A percentile compares a stretch with the other conserved stretches of the same genome.
These are phyloP conservation scores for Wallacemonas sp. DNA, from an alignment of 208 protist species.

Conservation along the genomic window DNA sequence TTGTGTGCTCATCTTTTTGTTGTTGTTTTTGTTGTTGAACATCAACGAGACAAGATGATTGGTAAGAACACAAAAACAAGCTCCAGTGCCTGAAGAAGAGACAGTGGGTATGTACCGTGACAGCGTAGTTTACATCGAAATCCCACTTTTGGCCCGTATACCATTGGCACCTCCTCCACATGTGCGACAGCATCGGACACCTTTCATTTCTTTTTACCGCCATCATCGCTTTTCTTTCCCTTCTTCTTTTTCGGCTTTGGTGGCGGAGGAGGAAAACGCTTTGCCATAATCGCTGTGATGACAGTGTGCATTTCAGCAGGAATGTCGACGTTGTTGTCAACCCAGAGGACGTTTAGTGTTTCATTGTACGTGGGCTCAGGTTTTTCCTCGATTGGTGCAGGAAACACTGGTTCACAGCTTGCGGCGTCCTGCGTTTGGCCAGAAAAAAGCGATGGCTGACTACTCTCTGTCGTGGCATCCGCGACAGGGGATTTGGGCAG, in stretches of 20 bases:
- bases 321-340: conserved; percentile 47
- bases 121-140: background rate
- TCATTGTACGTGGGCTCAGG: conserved; percentile 27
- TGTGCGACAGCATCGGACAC: no score
- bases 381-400: background rate
- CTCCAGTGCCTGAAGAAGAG: no score
- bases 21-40: no score
- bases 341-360: conserved; percentile 58
- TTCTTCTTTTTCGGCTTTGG: conserved; percentile 41
- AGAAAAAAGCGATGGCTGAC: background rate
- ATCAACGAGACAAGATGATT: no score
- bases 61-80: no score
- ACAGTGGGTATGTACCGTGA: no score
- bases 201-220: conserved; percentile 17
- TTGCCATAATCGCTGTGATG: conserved; percentile 40
- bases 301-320: conserved; percentile 41
- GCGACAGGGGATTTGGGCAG: background rate
- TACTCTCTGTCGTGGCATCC: background rate
- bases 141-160: no score
- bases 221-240: conserved; percentile 2
- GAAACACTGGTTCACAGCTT: background rate
- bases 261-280: conserved; percentile 53
- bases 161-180: background rate
- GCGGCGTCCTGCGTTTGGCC: background rate
- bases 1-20: no score